These are phyloP conservation scores for Xylaria telfairii DNA, from an alignment of 495 filamentous ascomycete species.

Conservation along the genomic window DNA sequence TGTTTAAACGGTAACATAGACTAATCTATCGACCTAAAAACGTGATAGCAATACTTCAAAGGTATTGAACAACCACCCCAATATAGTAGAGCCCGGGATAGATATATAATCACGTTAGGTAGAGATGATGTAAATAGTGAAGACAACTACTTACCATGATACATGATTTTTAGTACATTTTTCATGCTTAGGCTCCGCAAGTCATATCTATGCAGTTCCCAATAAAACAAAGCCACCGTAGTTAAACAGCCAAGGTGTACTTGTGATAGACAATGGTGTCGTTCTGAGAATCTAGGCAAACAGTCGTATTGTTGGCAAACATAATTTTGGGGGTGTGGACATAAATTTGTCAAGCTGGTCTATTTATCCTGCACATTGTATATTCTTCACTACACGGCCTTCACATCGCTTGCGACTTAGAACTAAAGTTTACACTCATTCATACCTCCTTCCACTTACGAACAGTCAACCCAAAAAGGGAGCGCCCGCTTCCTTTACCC, in stretches of 20 bases:
- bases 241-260: neutral
- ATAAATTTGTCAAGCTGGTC: neutral
- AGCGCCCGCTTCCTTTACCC: neutral
- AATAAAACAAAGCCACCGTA: neutral
- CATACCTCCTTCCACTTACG: neutral
- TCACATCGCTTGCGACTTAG: neutral
- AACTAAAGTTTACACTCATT: neutral
- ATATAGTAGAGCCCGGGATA: neutral
- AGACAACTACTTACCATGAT: too few species aligned
- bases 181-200: too few species aligned
- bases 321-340: neutral
- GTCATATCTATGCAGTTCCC: neutral
- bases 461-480: neutral
- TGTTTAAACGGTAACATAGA: neutral
- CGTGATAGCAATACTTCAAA: neutral
- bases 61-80: neutral
- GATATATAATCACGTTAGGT: neutral
- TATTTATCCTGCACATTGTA: neutral
- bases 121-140: neutral
- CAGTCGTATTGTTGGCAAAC: neutral
- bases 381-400: neutral
- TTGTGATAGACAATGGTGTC: neutral
- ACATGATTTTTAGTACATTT: neutral
- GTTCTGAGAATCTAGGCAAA: neutral
- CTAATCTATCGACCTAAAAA: neutral